A percentile compares a stretch with the other conserved stretches of the same genome.
These are phyloP conservation scores for Trichosporon sp. DNA, from an alignment of 1,284 basidiomycete genomes.

Conservation along the genomic window DNA sequence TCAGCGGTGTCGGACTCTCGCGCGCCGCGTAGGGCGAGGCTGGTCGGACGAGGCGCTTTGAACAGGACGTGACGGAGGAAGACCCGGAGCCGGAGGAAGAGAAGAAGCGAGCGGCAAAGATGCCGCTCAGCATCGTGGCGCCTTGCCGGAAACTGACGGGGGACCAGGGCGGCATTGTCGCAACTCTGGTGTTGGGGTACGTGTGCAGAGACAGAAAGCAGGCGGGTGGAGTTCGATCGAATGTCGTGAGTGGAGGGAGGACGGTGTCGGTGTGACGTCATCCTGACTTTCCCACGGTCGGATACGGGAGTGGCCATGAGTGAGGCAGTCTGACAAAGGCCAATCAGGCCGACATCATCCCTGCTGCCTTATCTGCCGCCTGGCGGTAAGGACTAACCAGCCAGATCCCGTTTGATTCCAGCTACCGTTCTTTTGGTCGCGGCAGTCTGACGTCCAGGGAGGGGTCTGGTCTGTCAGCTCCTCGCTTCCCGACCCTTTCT, in stretches of 20 bases:
- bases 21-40: conserved; percentile 39
- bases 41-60: conserved; percentile 43
- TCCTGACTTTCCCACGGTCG: background rate
- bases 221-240: background rate
- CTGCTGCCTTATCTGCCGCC: background rate
- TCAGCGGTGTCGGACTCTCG: conserved; percentile 49
- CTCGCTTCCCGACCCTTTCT: too few relatives aligned
- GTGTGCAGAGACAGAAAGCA: background rate
- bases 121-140: background rate
- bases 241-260: background rate
- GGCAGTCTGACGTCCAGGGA: background rate
- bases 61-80: conserved; percentile 26
- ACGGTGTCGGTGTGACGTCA: background rate
- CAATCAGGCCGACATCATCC: too few relatives aligned
- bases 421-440: background rate
- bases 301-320: too few relatives aligned
- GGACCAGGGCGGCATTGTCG: conserved; percentile 17
- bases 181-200: background rate
- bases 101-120: conserved; percentile 18
- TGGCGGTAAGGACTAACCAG: background rate
- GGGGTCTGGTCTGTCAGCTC: too few relatives aligned
- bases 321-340: too few relatives aligned
- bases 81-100: background rate
- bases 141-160: background rate
- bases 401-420: conserved; percentile 1